phyloP scores from a whole-genome alignment of 2,329 filamentous ascomycete species.

The Diaporthe humulicola region DNA sequence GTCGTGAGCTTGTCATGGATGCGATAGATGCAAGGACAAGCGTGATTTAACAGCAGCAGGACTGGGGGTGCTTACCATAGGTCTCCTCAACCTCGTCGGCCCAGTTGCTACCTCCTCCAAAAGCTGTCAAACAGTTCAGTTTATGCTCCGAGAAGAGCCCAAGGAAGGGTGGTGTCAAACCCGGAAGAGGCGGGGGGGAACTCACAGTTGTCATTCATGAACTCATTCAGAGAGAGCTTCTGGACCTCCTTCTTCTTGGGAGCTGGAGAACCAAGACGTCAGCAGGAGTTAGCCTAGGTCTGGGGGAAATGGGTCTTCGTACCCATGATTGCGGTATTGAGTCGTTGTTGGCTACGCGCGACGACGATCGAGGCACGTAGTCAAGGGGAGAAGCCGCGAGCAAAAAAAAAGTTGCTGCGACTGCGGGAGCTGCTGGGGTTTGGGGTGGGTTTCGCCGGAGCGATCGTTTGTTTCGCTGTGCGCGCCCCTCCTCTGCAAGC shows the following conservation, averaged over 20 bases:
- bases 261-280: conserved; percentile 68
- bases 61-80: conserved; percentile 72
- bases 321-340: conserved; percentile 72
- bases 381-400: conserved; percentile 34
- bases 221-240: conserved; percentile 98
- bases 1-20: not conserved
- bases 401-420: conserved; percentile 34
- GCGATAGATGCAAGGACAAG: not conserved
- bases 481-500: conserved; percentile 15
- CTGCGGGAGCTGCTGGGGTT: conserved; percentile 34
- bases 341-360: conserved; percentile 59
- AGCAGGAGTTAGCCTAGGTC: conserved; percentile 52
- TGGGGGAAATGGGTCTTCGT: conserved; percentile 42
- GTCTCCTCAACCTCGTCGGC: conserved; percentile 98
- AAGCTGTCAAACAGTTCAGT: conserved; percentile 54
- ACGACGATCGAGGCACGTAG: conserved; percentile 48
- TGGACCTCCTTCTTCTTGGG: conserved; percentile 93
- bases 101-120: conserved; percentile 81
- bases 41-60: conserved; percentile 34
- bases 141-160: conserved; percentile 45
- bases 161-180: conserved; percentile 34
- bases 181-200: conserved; percentile 47
- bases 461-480: conserved; percentile 24
- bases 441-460: conserved; percentile 35
- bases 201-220: conserved; percentile 93